Base-by-base conservation (phyloP, 1,284 basidiomycete species). In the Moniliophthora roreri region DNA sequence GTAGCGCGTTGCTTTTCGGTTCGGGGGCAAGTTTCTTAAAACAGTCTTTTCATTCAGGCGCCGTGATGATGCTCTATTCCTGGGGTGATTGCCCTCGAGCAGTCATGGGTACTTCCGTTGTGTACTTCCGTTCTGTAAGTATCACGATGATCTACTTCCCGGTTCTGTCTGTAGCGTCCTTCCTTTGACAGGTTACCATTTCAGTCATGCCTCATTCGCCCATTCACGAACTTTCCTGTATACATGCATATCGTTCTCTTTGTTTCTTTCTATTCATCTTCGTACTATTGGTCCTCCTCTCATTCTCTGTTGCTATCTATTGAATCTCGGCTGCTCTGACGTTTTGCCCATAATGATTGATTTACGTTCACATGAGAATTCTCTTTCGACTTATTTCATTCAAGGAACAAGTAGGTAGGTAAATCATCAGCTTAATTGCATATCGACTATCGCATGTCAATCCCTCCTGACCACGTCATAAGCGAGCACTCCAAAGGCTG, bases 401-500 rank as follows among this genome's bases (percentile, higher is more conserved):
- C 44, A 26, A 46, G n/a, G 41, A 44, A 13, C n/a, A 23, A 10
- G 16, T 46, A 23, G 24, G 24, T 26, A 28, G 28, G n/a, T 28
- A 28, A 28, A 16, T 46, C 4, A 10, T 15, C 16, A 16, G 26
- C 15, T 11, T 46, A 11, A 16, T 26, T 16, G 23, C 37, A 41
- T 32, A 42, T 45, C 26, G 24, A 34, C 15, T 8, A 20, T 10
- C 28, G n/a, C n/a, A 13, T 36, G 24, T 37, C 48, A 20, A 44
- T 53, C 54, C 53, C 59, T 62, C 38, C 65, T 68, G 55, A 78
- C 73, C 78, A 88, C 84, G 58, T 91, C 89, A 60, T 83, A 84
- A 37, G 79, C 85, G 44, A 93, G 73, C 38, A 92, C 75, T 8
- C 77, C 82, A 61, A 93, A 93, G 1, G 89, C 88, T 16, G 75